phyloP scores from a whole-genome alignment of 306 rosid species.

The Lathyrus sativus region DNA sequence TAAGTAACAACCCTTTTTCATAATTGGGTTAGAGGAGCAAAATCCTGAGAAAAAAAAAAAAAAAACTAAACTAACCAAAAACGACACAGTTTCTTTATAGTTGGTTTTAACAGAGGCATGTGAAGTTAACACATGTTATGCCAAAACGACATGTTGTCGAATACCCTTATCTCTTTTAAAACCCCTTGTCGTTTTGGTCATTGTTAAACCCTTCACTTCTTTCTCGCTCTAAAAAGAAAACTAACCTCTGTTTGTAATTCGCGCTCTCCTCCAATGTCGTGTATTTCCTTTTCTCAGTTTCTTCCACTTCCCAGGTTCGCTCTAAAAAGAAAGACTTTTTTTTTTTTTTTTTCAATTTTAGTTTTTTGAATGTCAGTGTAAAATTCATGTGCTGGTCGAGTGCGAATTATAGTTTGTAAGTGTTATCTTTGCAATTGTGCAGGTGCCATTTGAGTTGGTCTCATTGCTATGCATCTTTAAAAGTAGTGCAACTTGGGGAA shows the following conservation, averaged over 20 bases:
- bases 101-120: not conserved
- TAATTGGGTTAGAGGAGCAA: slow-evolving; percentile 20
- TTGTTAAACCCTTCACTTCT: slow-evolving; percentile 40
- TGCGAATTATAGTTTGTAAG: slow-evolving; percentile 13
- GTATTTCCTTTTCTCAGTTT: slow-evolving; percentile 58
- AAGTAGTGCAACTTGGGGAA: slow-evolving; percentile 52
- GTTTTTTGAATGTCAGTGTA: too few species aligned
- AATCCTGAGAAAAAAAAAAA: not conserved
- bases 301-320: slow-evolving; percentile 70
- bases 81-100: not conserved
- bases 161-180: slow-evolving; percentile 24
- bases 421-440: slow-evolving; percentile 38
- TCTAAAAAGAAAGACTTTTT: not conserved
- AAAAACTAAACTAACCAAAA: not conserved
- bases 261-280: slow-evolving; percentile 59
- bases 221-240: slow-evolving; percentile 29
- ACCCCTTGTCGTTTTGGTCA: slow-evolving; percentile 42
- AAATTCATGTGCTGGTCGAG: too few species aligned
- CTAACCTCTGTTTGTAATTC: slow-evolving; percentile 36
- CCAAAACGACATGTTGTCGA: slow-evolving; percentile 1
- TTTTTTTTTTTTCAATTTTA: slow-evolving; percentile 16
- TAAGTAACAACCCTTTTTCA: not conserved
- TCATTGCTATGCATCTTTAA: slow-evolving; percentile 37
- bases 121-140: not conserved
- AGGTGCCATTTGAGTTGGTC: slow-evolving; percentile 62